Evolutionary conservation across 345 rosid species (phyloP), one percentile per base, ranked within the genome.

Genomic region (Arabis alpina): DNA sequence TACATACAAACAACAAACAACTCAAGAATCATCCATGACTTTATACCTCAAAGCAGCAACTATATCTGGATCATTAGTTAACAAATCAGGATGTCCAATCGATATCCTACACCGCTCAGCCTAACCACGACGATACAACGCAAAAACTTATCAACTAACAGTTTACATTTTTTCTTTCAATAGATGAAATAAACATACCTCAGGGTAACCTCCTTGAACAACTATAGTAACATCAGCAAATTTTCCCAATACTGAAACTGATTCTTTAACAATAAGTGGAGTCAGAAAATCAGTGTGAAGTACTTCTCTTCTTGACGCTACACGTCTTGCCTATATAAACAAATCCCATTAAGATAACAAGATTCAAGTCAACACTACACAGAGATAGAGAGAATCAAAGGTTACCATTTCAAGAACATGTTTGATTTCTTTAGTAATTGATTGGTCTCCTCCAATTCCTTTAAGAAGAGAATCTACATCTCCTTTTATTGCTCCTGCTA

Each of bases 71-170:
- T 82, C 94, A 78, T 53, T 68, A 9, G 73, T 80, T 61, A 91
- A 57, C 4, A 75, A 81, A 70, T 91, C 93, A 54, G 88, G 80
- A 75, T 86, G 87, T 68, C 97, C 96, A 60, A 91, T 65, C 10
- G 98, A 91, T 52, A 93, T 76, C 75, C 98, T 87, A 78, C 96
- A 86, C 65, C 93, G 84, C 77, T 94, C 97, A 60, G 99, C 97
- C 99, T 94, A 58, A 36, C n/a, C 24, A 8, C 40, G 40, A 48
- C 32, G 69, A 68, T 78, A 59, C 34, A 39, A 66, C 43, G 32
- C 61, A 1, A 68, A 25, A 72, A 24, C 16, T 61, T 16, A 64
- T 67, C 30, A 44, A 15, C 73, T 52, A 16, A 61, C 23, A 30
- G 23, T 64, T 64, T 54, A 55, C 25, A 62, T 11, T 36, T 13